Percentiles rank a stretch among this genome's conserved stretches.
phyloP scores from a whole-genome alignment of 129 eudicot genomes.

The Flaveria trinervia region DNA sequence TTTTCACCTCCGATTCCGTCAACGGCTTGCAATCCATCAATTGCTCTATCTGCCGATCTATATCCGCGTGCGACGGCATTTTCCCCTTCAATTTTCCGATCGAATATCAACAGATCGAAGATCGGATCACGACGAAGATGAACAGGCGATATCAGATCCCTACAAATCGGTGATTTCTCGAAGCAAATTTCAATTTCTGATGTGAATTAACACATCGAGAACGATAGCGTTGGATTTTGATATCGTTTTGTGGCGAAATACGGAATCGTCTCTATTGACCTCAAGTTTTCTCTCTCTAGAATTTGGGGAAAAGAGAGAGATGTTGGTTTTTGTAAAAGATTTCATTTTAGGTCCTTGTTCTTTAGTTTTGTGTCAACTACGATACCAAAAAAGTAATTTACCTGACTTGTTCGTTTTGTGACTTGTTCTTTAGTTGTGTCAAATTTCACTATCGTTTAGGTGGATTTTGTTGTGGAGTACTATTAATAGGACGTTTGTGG shows the following conservation, averaged over 20 bases:
- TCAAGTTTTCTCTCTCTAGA: conserved; percentile 40
- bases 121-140: conserved; percentile 22
- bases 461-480: too few relatives aligned
- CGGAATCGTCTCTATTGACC: conserved; percentile 46
- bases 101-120: conserved; percentile 33
- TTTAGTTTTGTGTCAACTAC: conserved; percentile 4
- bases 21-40: conserved; percentile 89
- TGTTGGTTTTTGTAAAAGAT: background rate
- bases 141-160: background rate
- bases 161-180: conserved; percentile 15
- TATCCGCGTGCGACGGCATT: conserved; percentile 70
- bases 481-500: too few relatives aligned
- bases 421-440: too few relatives aligned
- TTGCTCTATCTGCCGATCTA: conserved; percentile 81
- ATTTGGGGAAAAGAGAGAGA: conserved; percentile 21
- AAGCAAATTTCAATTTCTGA: background rate
- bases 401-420: too few relatives aligned
- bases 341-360: conserved; percentile 8
- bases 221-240: conserved; percentile 35
- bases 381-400: background rate
- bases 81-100: conserved; percentile 13
- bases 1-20: conserved; percentile 72
- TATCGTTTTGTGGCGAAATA: conserved; percentile 17
- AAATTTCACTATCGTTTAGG: too few relatives aligned
- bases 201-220: conserved; percentile 12